phyloP scores from a whole-genome alignment of 2,329 filamentous ascomycete genomes.

The Ascochyta fabae region DNA sequence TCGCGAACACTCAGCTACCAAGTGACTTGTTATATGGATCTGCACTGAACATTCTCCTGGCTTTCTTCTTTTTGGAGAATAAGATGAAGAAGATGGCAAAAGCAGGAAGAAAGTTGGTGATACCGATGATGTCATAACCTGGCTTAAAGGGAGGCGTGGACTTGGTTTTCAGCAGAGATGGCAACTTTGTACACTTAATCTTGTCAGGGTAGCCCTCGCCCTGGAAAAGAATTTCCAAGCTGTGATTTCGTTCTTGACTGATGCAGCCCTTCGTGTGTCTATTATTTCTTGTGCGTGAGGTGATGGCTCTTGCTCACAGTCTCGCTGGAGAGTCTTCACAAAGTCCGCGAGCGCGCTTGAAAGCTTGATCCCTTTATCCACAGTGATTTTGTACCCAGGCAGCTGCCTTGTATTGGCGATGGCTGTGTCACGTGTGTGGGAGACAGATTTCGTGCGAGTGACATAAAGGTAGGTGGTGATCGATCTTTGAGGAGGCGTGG shows the following conservation, averaged over 20 bases:
- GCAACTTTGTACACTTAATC: neutral
- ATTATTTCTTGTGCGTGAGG: conserved; percentile 21
- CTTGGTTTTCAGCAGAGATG: too few species aligned
- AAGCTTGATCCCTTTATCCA: conserved; percentile 12
- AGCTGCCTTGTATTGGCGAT: conserved; percentile 16
- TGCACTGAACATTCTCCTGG: too few species aligned
- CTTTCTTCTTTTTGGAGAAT: too few species aligned
- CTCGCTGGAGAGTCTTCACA: conserved; percentile 13
- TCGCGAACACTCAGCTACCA: too few species aligned
- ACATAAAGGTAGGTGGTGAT: neutral
- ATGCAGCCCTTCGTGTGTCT: conserved; percentile 18
- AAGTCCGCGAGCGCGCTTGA: conserved; percentile 16
- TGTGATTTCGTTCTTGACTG: conserved; percentile 20
- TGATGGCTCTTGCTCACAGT: conserved; percentile 18
- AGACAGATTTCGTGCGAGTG: conserved; percentile 17
- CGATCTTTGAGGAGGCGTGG: neutral
- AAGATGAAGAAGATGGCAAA: too few species aligned
- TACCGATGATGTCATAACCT: too few species aligned
- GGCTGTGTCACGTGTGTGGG: conserved; percentile 14
- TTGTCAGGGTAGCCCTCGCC: conserved; percentile 16
- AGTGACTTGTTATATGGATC: too few species aligned
- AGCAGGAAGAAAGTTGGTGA: too few species aligned
- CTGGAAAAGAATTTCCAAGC: conserved; percentile 16
- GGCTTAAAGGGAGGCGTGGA: too few species aligned
- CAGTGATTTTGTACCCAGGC: conserved; percentile 21